These are phyloP conservation scores for Aspergillus tanneri DNA, from an alignment of 2,329 filamentous ascomycete genomes.

Conservation along the genomic window DNA sequence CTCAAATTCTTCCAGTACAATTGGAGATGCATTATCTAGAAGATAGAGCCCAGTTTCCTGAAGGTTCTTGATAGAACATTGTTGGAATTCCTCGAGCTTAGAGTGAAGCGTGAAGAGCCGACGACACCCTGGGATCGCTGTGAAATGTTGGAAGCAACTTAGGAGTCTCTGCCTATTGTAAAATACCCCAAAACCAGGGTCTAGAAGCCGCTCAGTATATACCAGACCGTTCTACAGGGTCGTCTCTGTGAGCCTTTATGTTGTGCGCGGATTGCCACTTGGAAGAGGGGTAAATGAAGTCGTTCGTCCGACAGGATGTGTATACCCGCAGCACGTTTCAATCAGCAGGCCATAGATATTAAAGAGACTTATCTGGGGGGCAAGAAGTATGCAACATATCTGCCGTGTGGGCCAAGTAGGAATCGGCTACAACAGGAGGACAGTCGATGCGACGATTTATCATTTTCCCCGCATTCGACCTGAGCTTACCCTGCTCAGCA, in stretches of 20 bases:
- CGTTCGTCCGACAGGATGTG: not conserved
- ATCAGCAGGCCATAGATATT: not conserved
- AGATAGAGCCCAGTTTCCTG: slow-evolving; percentile 28
- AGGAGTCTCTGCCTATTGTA: not conserved
- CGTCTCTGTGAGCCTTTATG: not conserved
- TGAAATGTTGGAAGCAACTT: not conserved
- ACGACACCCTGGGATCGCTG: not conserved
- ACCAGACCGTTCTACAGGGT: not conserved
- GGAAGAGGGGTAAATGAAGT: not conserved
- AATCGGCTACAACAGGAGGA: not conserved
- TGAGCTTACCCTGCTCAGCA: not conserved
- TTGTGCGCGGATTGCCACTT: not conserved
- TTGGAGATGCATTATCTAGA: slow-evolving; percentile 44
- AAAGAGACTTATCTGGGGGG: not conserved
- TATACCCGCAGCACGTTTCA: not conserved
- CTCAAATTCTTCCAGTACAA: slow-evolving; percentile 54
- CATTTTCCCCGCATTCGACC: not conserved
- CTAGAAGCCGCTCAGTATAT: not conserved
- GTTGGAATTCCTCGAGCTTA: slow-evolving; percentile 30
- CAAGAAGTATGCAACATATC: not conserved
- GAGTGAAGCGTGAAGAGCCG: not conserved
- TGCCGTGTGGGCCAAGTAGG: not conserved
- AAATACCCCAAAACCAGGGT: not conserved
- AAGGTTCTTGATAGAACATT: slow-evolving; percentile 57
- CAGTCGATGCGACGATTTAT: not conserved